Percentiles rank a stretch among this genome's conserved stretches.
phyloP scores from a whole-genome alignment of 2,329 filamentous ascomycete genomes.

The Fusarium buxicola region DNA sequence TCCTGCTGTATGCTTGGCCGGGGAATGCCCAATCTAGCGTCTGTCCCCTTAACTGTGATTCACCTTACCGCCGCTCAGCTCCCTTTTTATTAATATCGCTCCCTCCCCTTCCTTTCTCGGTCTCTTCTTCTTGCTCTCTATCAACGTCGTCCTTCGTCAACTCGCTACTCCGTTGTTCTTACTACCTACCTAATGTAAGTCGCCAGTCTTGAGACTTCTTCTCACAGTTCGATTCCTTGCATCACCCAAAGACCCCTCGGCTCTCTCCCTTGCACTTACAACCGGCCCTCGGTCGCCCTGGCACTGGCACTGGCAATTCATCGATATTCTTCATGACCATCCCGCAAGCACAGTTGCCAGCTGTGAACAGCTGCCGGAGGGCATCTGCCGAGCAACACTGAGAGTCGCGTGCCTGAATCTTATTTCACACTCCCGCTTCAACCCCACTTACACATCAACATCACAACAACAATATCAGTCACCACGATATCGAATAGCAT shows the following conservation, averaged over 20 bases:
- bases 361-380: neutral
- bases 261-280: slow-evolving; percentile 1
- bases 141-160: slow-evolving; percentile 40
- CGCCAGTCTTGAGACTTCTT: slow-evolving; percentile 9
- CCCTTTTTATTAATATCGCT: slow-evolving; percentile 43
- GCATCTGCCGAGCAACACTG: neutral
- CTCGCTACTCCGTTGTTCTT: slow-evolving; percentile 37
- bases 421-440: neutral
- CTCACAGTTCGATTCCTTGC: slow-evolving; percentile 4
- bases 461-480: slow-evolving; percentile 8
- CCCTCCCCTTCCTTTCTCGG: slow-evolving; percentile 24
- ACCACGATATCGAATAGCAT: slow-evolving; percentile 7
- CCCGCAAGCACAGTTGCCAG: neutral
- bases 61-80: slow-evolving; percentile 21
- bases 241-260: neutral
- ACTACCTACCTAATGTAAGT: slow-evolving; percentile 40
- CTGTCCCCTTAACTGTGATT: slow-evolving; percentile 33
- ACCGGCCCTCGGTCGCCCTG: neutral
- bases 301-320: neutral
- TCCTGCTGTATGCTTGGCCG: slow-evolving; percentile 5
- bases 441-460: slow-evolving; percentile 3
- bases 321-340: too few relatives aligned
- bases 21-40: slow-evolving; percentile 30
- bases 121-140: slow-evolving; percentile 28
- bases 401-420: slow-evolving; percentile 4